Evolutionary conservation across 2,329 filamentous ascomycete species (phyloP).

Genomic region (Ascochyta fabae): DNA sequence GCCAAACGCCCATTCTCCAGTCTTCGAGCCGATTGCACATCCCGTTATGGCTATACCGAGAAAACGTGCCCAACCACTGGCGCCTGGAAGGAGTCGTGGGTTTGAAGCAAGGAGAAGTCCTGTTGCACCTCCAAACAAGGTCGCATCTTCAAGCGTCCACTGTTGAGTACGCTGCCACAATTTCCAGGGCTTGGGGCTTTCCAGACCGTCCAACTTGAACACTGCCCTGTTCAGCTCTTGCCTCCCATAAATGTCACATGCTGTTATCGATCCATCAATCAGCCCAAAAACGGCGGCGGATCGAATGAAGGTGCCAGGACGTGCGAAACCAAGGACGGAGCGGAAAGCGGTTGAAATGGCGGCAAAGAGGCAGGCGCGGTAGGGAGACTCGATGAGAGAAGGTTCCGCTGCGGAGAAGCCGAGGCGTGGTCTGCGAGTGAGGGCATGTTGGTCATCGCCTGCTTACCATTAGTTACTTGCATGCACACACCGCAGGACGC

Average conservation of each 20-base stretch:
- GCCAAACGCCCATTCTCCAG: conserved; percentile 3
- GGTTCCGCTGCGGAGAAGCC: conserved; percentile 14
- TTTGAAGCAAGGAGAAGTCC: conserved; percentile 24
- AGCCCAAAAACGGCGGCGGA: conserved; percentile 19
- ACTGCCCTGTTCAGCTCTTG: conserved; percentile 28
- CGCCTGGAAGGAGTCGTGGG: conserved; percentile 25
- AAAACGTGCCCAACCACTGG: conserved; percentile 23
- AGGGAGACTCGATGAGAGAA: conserved; percentile 14
- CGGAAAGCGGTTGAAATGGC: conserved; percentile 18
- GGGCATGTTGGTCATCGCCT: conserved; percentile 32
- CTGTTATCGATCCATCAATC: conserved; percentile 15
- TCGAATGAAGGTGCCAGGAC: conserved; percentile 27
- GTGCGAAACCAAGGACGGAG: conserved; percentile 22
- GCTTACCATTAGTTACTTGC: conserved; percentile 8
- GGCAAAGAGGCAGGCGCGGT: conserved; percentile 14
- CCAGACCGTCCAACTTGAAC: conserved; percentile 24
- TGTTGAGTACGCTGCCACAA: conserved; percentile 31
- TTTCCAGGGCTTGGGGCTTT: conserved; percentile 25
- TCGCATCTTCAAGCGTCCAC: conserved; percentile 24
- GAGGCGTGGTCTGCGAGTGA: conserved; percentile 13
- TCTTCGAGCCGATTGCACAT: conserved; percentile 18
- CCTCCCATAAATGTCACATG: conserved; percentile 18
- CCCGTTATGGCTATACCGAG: conserved; percentile 26
- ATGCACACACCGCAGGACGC: background rate
- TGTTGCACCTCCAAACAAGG: conserved; percentile 22